Percentiles rank a stretch among this genome's conserved stretches.
These are phyloP conservation scores for Rhizophagus prolifer DNA, from an alignment of 192 early-diverging fungal genomes.

Conservation along the genomic window DNA sequence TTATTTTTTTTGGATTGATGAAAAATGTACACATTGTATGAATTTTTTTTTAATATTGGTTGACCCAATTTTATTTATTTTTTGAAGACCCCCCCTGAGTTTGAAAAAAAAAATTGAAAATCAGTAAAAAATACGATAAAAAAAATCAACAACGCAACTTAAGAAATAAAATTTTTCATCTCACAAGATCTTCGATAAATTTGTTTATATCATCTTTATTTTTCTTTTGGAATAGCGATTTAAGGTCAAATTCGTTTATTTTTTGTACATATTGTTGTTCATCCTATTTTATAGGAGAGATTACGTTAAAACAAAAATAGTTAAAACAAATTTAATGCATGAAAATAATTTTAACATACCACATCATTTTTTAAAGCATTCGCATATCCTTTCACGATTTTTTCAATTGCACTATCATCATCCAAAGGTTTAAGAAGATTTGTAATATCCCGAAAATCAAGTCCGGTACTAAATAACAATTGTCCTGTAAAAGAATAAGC, in stretches of 20 bases:
- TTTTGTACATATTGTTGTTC: constrained; percentile 6
- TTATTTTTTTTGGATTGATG: neutral
- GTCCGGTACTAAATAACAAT: constrained; percentile 52
- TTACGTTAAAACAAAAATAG: neutral
- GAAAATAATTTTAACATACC: neutral
- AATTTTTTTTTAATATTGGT: neutral
- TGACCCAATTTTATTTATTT: constrained; percentile 8
- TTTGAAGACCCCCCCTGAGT: constrained; percentile 3
- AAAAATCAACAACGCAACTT: neutral
- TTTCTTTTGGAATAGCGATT: neutral
- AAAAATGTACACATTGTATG: constrained; percentile 17
- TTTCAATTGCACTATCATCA: neutral
- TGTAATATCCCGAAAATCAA: constrained; percentile 49
- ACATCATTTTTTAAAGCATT: neutral
- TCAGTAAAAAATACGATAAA: neutral
- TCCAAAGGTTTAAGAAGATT: constrained; percentile 44
- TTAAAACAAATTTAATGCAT: neutral
- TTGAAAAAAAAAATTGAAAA: neutral
- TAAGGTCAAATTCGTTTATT: constrained; percentile 24
- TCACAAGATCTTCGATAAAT: constrained; percentile 8
- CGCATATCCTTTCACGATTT: constrained; percentile 14
- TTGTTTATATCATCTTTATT: constrained; percentile 15
- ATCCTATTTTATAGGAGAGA: neutral
- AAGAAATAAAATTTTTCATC: too few species aligned
- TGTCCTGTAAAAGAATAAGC: constrained; percentile 64